These are phyloP conservation scores for Mycena olivaceomarginata DNA, from an alignment of 768 basidiomycete species.

Conservation along the genomic window DNA sequence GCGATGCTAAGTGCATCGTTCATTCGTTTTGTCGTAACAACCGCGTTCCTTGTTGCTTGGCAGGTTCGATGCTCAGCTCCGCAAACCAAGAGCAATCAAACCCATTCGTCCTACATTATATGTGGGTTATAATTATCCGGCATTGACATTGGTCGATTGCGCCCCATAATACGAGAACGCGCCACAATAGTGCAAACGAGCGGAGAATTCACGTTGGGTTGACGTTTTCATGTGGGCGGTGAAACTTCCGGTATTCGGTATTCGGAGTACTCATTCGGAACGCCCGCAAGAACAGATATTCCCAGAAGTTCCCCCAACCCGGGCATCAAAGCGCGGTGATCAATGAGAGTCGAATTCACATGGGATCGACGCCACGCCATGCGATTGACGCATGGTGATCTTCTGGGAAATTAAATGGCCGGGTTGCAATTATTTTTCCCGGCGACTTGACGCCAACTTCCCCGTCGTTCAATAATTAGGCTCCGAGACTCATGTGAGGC, in stretches of 20 bases:
- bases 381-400: background rate
- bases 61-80: background rate
- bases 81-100: background rate
- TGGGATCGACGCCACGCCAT: slow-evolving; percentile 3
- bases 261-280: too few relatives aligned
- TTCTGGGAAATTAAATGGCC: background rate
- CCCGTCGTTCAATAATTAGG: background rate
- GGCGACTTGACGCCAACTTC: too few relatives aligned
- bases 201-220: background rate
- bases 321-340: background rate
- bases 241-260: too few relatives aligned
- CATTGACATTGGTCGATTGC: background rate
- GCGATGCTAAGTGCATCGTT: background rate
- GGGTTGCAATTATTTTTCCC: background rate
- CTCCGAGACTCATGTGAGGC: too few relatives aligned
- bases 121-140: background rate
- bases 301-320: background rate
- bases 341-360: background rate
- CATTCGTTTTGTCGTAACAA: background rate
- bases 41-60: background rate
- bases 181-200: background rate
- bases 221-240: background rate
- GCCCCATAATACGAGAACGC: background rate
- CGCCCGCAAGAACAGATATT: too few relatives aligned
- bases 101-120: slow-evolving; percentile 9